Conservation (phyloP, 2,329 filamentous ascomycete genomes). For the Reticulascus tulasneorum region DNA sequence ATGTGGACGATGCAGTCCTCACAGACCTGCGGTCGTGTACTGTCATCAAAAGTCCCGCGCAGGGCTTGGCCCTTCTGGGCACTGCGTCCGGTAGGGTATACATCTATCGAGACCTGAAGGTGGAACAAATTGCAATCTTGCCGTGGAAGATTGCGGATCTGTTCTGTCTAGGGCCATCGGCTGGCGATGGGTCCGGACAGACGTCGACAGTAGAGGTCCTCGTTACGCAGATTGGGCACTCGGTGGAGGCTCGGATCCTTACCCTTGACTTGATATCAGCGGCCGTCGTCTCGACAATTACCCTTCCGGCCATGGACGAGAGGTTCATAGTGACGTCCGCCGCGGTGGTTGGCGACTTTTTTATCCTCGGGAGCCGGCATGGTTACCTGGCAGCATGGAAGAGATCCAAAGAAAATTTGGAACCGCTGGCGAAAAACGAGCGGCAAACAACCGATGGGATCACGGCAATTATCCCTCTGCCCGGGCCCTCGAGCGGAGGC, state of each 20-base stretch:
- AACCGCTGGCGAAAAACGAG: conserved; percentile 28
- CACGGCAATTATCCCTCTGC: conserved; percentile 57
- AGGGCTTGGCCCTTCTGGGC: conserved; percentile 42
- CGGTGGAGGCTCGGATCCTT: conserved; percentile 38
- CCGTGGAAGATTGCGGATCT: conserved; percentile 49
- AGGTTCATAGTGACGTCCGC: conserved; percentile 48
- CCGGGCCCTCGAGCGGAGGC: conserved; percentile 20
- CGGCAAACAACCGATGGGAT: conserved; percentile 58
- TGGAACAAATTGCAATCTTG: conserved; percentile 33
- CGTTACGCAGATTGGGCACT: conserved; percentile 42
- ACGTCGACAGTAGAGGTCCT: conserved; percentile 28
- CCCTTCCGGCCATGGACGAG: conserved; percentile 36
- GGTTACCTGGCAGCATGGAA: conserved; percentile 42
- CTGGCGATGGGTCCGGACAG: not conserved
- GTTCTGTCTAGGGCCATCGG: conserved; percentile 28
- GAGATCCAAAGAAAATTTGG: conserved; percentile 21
- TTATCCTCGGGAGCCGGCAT: conserved; percentile 52
- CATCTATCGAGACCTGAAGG: conserved; percentile 29
- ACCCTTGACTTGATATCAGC: conserved; percentile 29
- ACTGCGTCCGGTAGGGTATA: conserved; percentile 46
- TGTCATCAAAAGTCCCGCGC: conserved; percentile 36
- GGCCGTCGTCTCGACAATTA: conserved; percentile 21
- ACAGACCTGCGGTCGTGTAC: conserved; percentile 43
- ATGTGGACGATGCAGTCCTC: conserved; percentile 26
- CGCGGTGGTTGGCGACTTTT: conserved; percentile 30